Evolutionary conservation across 1,284 basidiomycete genomes (phyloP), one percentile per base, ranked within the genome.

Genomic region (Irpex sp.): DNA sequence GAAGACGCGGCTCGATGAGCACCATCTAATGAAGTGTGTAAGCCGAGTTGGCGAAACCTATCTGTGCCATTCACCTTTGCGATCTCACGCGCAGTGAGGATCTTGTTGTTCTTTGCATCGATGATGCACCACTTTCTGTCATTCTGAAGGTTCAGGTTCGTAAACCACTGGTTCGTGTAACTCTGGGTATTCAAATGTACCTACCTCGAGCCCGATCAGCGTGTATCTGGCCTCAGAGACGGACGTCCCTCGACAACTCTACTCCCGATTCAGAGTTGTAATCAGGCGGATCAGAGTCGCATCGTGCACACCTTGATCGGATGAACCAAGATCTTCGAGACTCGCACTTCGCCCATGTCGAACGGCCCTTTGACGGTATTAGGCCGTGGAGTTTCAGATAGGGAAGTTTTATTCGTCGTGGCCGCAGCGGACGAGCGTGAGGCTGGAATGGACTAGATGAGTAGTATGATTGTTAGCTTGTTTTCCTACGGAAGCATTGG

Each of bases 121-220:
- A 90, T 79, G 66, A 92, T 80, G 63, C 83, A 86, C 83, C 88
- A 90, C 72, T 78, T 80, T 65, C 90, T 80, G 70, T 92, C 90
- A 68, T 87, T 78, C 89, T 91, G 59, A n/a, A 35, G 21, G n/a
- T 17, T 17, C 19, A 59, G n/a, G 55, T 53, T 47, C 15, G 57
- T 43, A 55, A 21, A 55, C 8, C 49, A 43, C 39, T 15, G 39
- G 33, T 57, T 55, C 4, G 53, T 9, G 19, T 9, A 9, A 26
- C 26, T 9, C 21, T 9, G 36, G 15, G 36, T 17, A 2, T 59
- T 57, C 11, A 19, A 26, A 21, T 39, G 9, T 5, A 39, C 75
- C 61, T 63, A 90, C 89, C 78, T 89, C 84, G 3, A 92, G 71
- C n/a, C 90, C 89, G 66, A 85, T 76, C 7, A 80, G 77, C 2